Conservation (phyloP, 768 basidiomycete genomes). For the Gloeophyllum trabeum region DNA sequence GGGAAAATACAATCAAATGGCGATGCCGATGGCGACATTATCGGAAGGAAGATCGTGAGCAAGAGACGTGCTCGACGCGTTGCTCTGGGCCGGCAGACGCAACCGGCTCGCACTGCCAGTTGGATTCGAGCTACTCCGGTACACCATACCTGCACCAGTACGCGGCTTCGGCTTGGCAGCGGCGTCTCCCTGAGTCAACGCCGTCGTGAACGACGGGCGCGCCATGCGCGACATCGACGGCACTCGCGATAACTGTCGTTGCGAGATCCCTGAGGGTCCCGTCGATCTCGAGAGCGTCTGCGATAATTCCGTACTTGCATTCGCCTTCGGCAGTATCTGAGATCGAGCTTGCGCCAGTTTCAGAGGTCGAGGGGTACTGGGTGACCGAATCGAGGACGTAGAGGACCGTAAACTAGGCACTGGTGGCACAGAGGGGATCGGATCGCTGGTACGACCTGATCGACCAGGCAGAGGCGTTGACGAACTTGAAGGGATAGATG, state of each 20-base stretch:
- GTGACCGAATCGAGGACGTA: neutral
- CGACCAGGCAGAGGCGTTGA: neutral
- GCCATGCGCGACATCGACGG: too few species aligned
- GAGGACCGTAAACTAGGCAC: too few species aligned
- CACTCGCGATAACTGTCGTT: too few species aligned
- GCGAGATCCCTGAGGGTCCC: constrained; percentile 8
- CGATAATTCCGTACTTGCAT: constrained; percentile 15
- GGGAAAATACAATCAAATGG: too few species aligned
- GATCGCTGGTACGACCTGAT: neutral
- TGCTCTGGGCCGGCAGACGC: too few species aligned
- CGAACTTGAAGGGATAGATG: neutral
- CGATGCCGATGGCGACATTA: too few species aligned
- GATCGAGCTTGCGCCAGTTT: neutral
- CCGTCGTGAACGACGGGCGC: too few species aligned
- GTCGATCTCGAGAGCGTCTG: constrained; percentile 22
- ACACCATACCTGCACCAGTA: constrained; percentile 63
- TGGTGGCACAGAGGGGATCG: neutral
- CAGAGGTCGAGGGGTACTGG: neutral
- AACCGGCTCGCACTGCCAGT: constrained; percentile 4
- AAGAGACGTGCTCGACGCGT: too few species aligned
- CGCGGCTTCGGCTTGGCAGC: constrained; percentile 35
- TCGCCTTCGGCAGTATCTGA: neutral
- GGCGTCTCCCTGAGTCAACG: constrained; percentile 8
- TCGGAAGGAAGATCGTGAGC: too few species aligned
- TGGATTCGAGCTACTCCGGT: constrained; percentile 25